Evolutionary conservation across 2,329 filamentous ascomycete species (phyloP), one percentile per base, ranked within the genome.

Genomic region (Ploettnerulaceae sp.): DNA sequence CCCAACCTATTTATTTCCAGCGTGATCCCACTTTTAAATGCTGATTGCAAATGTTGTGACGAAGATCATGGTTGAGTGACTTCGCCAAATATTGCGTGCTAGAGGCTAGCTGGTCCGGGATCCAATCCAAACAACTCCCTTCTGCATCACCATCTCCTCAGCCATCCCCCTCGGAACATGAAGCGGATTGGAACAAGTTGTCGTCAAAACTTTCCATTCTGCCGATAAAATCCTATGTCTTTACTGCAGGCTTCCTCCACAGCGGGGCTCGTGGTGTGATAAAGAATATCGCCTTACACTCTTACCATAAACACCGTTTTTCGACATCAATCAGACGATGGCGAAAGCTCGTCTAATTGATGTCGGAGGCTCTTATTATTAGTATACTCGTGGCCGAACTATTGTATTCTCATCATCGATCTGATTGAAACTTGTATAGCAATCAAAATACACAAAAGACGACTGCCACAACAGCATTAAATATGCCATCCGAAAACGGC

Each of bases 401-500:
- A n/a, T n/a, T n/a, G n/a, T n/a, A n/a, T n/a, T n/a, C n/a, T n/a
- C n/a, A n/a, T n/a, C n/a, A n/a, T n/a, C n/a, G n/a, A n/a, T n/a
- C n/a, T n/a, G n/a, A n/a, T n/a, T n/a, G n/a, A n/a, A n/a, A n/a
- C n/a, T n/a, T n/a, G n/a, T n/a, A n/a, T n/a, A n/a, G n/a, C n/a
- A n/a, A n/a, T n/a, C n/a, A n/a, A 29, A 4, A 4, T 29, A 4
- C 3, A 4, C 26, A 4, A 4, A n/a, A 29, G 14, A 29, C 7
- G 12, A 17, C 8, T 26, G 1, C 24, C 2, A 28, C 14, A 9
- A 14, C 14, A 24, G 25, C 9, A 40, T n/a, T 17, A 15, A 52
- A 17, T 8, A 50, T 52, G 52, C 40, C 50, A 24, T 47, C 50
- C 18, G 45, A 36, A 36, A 53, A 50, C 32, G 49, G 40, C 32